Conservation (phyloP, 2,329 filamentous ascomycete species). For the Aureobasidium pullulans region DNA sequence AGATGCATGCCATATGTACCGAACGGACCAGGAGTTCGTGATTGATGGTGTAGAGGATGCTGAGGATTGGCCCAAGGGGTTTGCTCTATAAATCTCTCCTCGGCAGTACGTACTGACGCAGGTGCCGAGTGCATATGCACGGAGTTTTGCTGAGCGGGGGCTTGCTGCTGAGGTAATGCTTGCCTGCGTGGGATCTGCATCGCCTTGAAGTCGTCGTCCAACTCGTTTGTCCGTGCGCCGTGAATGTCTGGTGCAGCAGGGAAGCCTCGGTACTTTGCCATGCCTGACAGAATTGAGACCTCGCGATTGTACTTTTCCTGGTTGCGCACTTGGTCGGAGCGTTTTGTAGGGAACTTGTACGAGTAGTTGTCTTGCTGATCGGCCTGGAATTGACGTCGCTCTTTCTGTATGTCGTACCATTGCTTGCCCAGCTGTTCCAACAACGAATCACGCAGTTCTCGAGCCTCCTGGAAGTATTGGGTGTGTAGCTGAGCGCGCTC, state of each 20-base stretch:
- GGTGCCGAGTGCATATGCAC: constrained; percentile 11
- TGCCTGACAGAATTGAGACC: constrained; percentile 79
- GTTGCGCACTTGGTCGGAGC: constrained; percentile 70
- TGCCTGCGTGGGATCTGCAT: constrained; percentile 43
- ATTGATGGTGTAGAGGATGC: constrained; percentile 18
- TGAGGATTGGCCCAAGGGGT: constrained; percentile 91
- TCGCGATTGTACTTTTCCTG: constrained; percentile 92
- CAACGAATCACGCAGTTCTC: constrained; percentile 72
- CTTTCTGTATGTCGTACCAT: constrained; percentile 88
- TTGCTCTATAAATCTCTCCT: constrained; percentile 77
- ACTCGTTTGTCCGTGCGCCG: constrained; percentile 62
- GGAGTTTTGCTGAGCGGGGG: not conserved
- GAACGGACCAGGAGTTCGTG: constrained; percentile 16
- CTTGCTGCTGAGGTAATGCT: constrained; percentile 19
- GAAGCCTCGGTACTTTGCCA: constrained; percentile 94
- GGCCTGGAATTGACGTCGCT: constrained; percentile 70
- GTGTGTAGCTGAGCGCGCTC: constrained; percentile 79
- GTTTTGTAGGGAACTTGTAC: constrained; percentile 69
- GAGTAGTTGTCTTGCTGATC: constrained; percentile 75
- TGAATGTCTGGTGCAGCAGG: constrained; percentile 84
- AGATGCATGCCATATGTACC: constrained; percentile 12
- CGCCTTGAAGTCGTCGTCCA: constrained; percentile 79
- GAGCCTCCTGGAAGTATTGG: constrained; percentile 81
- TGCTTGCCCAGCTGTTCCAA: constrained; percentile 77
- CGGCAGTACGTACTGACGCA: constrained; percentile 26